Evolutionary conservation across 2,329 filamentous ascomycete species (phyloP).

Genomic region (Tolypocladium tropicale): DNA sequence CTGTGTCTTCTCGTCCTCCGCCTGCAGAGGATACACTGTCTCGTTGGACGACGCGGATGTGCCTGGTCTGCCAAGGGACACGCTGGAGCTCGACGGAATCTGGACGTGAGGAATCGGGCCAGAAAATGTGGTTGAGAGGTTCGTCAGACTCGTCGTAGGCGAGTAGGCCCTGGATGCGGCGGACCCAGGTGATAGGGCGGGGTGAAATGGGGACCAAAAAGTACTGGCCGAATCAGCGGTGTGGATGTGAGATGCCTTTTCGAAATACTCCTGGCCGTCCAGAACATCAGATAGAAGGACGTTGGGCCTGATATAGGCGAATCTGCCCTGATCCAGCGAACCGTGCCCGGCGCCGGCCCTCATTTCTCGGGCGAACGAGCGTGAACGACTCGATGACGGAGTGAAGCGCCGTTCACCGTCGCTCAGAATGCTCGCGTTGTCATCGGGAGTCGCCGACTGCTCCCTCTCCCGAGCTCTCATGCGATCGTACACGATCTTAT

Average conservation of each 20-base stretch:
- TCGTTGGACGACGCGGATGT: constrained; percentile 59
- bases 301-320: constrained; percentile 46
- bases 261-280: constrained; percentile 62
- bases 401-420: constrained; percentile 41
- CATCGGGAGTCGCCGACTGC: constrained; percentile 35
- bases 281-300: constrained; percentile 53
- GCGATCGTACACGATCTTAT: constrained; percentile 53
- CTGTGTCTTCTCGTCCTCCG: constrained; percentile 60
- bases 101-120: constrained; percentile 28
- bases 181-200: constrained; percentile 53
- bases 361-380: constrained; percentile 45
- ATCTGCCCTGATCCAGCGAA: constrained; percentile 60
- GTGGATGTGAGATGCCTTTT: constrained; percentile 55
- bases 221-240: constrained; percentile 68
- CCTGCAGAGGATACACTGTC: constrained; percentile 51
- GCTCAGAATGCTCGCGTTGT: constrained; percentile 42
- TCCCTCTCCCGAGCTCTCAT: constrained; percentile 33
- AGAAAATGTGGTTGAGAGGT: constrained; percentile 41
- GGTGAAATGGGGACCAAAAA: constrained; percentile 84
- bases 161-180: constrained; percentile 49
- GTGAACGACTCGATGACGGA: constrained; percentile 32
- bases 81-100: constrained; percentile 33
- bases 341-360: constrained; percentile 57
- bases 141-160: constrained; percentile 50
- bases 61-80: constrained; percentile 46